Conservation (phyloP, 106 monocot genomes). For the Platanthera zijinensis region DNA sequence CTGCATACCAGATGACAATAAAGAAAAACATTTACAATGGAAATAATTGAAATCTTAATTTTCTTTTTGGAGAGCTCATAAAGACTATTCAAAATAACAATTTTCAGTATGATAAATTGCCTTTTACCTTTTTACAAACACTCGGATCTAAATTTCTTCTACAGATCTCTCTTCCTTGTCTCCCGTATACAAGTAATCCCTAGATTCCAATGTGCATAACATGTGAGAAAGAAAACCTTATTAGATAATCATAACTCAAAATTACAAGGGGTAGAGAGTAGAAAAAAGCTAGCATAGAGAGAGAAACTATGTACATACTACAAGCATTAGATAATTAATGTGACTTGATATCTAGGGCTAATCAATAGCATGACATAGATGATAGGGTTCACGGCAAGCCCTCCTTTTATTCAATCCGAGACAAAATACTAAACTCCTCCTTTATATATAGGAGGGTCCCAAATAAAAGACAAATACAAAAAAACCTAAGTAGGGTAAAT, state of each 20-base stretch:
- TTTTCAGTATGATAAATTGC: neutral
- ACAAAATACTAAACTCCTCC: too few relatives aligned
- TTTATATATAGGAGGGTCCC: too few relatives aligned
- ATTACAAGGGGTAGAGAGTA: neutral
- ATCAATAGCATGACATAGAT: neutral
- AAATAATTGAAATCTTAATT: neutral
- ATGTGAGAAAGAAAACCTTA: neutral
- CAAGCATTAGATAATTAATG: neutral
- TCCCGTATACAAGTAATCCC: constrained; percentile 94
- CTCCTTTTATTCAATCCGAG: too few relatives aligned
- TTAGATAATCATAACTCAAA: neutral
- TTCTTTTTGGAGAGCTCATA: neutral
- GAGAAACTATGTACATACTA: neutral
- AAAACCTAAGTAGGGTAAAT: too few relatives aligned
- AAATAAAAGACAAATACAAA: too few relatives aligned
- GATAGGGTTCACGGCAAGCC: too few relatives aligned
- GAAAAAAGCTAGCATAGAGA: neutral
- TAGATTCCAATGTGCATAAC: constrained; percentile 9
- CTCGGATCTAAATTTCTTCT: constrained; percentile 72
- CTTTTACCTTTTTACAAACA: constrained; percentile 84
- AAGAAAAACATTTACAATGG: neutral
- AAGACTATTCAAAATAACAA: neutral
- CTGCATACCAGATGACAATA: constrained; percentile 24
- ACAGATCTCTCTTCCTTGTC: constrained; percentile 70
- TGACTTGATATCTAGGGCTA: neutral